These are phyloP conservation scores for Mycena maculata DNA, from an alignment of 768 basidiomycete species.

Conservation along the genomic window DNA sequence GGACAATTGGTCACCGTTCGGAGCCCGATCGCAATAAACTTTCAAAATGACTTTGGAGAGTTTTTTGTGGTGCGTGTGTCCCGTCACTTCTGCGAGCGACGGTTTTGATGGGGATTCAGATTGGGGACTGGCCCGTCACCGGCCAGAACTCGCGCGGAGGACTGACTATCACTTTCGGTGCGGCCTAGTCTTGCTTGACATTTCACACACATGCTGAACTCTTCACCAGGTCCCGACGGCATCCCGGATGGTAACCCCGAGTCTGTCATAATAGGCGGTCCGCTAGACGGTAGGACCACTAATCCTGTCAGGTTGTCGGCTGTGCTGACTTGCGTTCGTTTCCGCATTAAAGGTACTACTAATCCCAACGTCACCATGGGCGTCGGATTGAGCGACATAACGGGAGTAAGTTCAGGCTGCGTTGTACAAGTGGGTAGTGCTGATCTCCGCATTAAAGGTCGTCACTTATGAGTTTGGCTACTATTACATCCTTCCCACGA, in stretches of 20 bases:
- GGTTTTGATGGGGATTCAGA: too few species aligned
- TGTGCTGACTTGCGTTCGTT: too few species aligned
- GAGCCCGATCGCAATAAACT: conserved; percentile 58
- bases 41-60: conserved; percentile 65
- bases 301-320: too few species aligned
- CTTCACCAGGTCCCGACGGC: conserved; percentile 55
- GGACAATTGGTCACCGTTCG: conserved; percentile 67
- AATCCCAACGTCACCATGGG: conserved; percentile 64
- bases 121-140: conserved; percentile 65
- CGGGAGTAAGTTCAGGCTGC: too few species aligned
- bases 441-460: too few species aligned
- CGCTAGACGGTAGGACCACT: conserved; percentile 69
- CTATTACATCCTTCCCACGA: conserved; percentile 68
- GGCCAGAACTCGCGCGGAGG: conserved; percentile 69
- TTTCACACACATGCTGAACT: conserved; percentile 13
- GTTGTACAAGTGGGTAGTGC: too few species aligned
- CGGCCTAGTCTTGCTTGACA: conserved; percentile 14
- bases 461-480: conserved; percentile 66
- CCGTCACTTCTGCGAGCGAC: too few species aligned
- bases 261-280: conserved; percentile 62
- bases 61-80: too few species aligned
- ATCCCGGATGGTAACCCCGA: conserved; percentile 72
- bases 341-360: too few species aligned
- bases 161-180: conserved; percentile 61
- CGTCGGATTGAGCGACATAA: conserved; percentile 58